Evolutionary conservation across 2,329 filamentous ascomycete genomes (phyloP), one percentile per base, ranked within the genome.

Genomic region (Fusarium transvaalense): DNA sequence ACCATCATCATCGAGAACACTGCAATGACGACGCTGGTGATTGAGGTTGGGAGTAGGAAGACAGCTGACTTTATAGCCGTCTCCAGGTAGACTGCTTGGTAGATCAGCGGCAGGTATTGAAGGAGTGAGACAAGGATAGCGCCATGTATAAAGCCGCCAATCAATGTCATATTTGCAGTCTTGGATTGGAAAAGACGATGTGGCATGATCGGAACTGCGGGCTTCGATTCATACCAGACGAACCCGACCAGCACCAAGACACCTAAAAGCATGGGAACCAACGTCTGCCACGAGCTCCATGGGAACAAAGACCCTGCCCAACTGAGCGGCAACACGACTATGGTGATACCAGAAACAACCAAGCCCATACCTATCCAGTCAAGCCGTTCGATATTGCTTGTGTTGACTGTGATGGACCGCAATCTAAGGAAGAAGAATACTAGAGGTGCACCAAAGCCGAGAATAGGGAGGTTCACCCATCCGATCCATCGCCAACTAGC

Each of bases 1-100:
- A 63, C 61, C 58, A 63, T 63, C 58, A 63, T 63, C 61, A 63
- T 63, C 1, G 61, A 63, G 27, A 63, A 19, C 0, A 63, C 58
- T 21, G 61, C 50, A 6, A 63, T 31, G 6, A 63, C 34, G 2
- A 63, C 58, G 5, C 61, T 63, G 7, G 56, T 27, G 10, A 63
- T 35, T 0, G 39, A 46, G 0, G 61, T 63, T 13, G 61, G 61
- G 1, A 63, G 13, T 1, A 63, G n/a, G 3, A 63, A 50, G 5
- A 63, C 37, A 0, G 61, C 61, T 8, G 61, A 63, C 10, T 45
- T 57, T 23, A 63, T 63, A 0, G 61, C 31, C 3, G 61, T 63
- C 25, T 63, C 23, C n/a, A 63, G 8, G 10, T 63, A 63, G 3
- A 63, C 58, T 3, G 61, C 50, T 13, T 63, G 61, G 12, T 27